A percentile compares a stretch with the other conserved stretches of the same genome.
Conservation (phyloP, 148 eudicot species). For the Beta vulgaris region DNA sequence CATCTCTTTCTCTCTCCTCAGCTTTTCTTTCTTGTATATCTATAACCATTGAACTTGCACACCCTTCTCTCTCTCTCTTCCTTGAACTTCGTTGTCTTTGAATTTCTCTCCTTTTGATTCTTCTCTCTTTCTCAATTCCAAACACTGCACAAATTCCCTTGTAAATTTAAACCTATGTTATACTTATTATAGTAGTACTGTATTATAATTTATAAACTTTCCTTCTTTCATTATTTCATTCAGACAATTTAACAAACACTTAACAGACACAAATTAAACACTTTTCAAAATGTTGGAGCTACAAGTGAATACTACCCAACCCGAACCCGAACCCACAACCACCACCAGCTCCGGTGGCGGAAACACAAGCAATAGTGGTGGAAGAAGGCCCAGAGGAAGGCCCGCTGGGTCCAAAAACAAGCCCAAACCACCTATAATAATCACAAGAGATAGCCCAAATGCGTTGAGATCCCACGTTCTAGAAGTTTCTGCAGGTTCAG, state of each 20-base stretch:
- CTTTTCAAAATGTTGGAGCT: constrained; percentile 5
- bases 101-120: constrained; percentile 10
- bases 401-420: constrained; percentile 43
- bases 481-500: constrained; percentile 32
- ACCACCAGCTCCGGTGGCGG: constrained; percentile 26
- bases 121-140: not conserved
- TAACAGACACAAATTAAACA: not conserved
- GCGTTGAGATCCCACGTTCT: constrained; percentile 40
- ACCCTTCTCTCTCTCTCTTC: not conserved
- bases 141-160: not conserved
- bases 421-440: constrained; percentile 42
- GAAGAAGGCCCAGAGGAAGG: constrained; percentile 35
- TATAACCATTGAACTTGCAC: not conserved
- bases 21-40: not conserved
- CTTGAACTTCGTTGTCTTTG: constrained; percentile 17
- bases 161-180: no score
- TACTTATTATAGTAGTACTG: no score
- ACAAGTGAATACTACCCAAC: constrained; percentile 9
- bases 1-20: not conserved
- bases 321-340: constrained; percentile 18
- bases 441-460: constrained; percentile 46
- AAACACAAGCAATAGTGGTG: not conserved
- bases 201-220: no score
- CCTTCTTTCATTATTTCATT: not conserved
- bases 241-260: constrained; percentile 25